phyloP scores from a whole-genome alignment of 495 filamentous ascomycete species.

The Aspergillus cavernicola region DNA sequence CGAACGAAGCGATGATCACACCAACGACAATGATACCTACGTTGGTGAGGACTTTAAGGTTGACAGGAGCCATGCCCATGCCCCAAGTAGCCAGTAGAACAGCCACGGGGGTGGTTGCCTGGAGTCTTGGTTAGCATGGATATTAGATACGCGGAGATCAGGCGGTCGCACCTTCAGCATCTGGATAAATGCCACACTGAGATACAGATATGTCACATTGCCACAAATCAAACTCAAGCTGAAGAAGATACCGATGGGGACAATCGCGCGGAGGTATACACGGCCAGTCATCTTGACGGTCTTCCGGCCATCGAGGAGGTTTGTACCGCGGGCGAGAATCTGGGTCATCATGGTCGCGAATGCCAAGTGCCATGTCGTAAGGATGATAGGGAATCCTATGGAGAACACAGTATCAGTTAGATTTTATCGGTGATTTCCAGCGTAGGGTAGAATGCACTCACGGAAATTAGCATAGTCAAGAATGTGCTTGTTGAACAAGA shows the following conservation, averaged over 20 bases:
- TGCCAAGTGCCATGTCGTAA: slow-evolving; percentile 89
- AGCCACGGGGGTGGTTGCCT: slow-evolving; percentile 89
- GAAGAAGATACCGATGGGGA: slow-evolving; percentile 92
- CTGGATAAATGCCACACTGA: slow-evolving; percentile 93
- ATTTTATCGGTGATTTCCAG: too few relatives aligned
- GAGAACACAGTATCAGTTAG: background rate
- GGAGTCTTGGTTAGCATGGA: slow-evolving; percentile 10
- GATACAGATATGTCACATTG: slow-evolving; percentile 88
- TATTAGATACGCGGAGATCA: background rate
- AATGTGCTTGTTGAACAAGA: slow-evolving; percentile 99
- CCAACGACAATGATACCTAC: slow-evolving; percentile 86
- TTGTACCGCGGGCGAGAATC: slow-evolving; percentile 79
- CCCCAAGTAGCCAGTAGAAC: slow-evolving; percentile 82
- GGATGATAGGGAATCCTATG: slow-evolving; percentile 56
- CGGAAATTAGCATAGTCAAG: slow-evolving; percentile 78
- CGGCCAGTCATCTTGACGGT: slow-evolving; percentile 90
- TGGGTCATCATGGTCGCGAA: slow-evolving; percentile 92
- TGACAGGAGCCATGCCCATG: slow-evolving; percentile 71
- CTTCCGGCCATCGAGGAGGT: slow-evolving; percentile 82
- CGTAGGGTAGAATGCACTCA: slow-evolving; percentile 44
- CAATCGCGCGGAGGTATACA: slow-evolving; percentile 85
- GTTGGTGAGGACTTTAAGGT: slow-evolving; percentile 76
- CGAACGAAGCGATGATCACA: slow-evolving; percentile 84
- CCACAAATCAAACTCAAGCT: slow-evolving; percentile 91
- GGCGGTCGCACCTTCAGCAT: slow-evolving; percentile 77